phyloP scores from a whole-genome alignment of 78 protist genomes.

The Paratrimastix pyriformis region DNA sequence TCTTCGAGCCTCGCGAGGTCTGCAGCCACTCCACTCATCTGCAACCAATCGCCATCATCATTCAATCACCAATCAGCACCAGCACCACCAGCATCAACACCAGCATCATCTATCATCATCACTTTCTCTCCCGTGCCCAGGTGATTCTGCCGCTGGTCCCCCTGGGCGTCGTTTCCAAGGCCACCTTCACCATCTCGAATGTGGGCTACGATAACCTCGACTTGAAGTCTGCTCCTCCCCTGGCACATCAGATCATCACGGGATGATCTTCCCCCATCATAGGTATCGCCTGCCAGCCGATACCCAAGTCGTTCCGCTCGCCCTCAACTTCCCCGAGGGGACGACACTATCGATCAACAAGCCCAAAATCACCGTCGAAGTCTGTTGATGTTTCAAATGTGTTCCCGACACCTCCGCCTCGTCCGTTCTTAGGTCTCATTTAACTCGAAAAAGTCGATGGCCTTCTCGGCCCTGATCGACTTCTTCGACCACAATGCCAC shows the following conservation, averaged over 20 bases:
- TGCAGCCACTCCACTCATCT: no score
- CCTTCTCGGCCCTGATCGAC: conserved; percentile 44
- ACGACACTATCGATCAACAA: not conserved
- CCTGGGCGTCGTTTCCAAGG: conserved; percentile 17
- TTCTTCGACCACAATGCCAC: conserved; percentile 41
- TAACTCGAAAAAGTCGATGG: conserved; percentile 11
- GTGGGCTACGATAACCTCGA: conserved; percentile 53
- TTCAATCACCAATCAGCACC: no score
- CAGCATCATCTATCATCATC: no score
- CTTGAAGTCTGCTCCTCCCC: no score
- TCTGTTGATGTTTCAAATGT: no score
- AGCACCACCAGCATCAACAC: no score
- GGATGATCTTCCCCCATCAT: no score
- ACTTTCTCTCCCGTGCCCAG: no score
- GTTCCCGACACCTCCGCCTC: not conserved
- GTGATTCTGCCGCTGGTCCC: conserved; percentile 51
- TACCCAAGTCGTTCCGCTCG: conserved; percentile 21
- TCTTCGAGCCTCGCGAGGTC: conserved; percentile 38
- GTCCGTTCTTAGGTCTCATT: conserved; percentile 37
- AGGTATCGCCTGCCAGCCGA: conserved; percentile 40
- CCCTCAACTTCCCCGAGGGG: conserved; percentile 47
- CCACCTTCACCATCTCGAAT: conserved; percentile 30
- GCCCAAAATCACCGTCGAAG: not conserved
- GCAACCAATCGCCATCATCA: no score
- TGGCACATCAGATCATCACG: no score